Conservation (phyloP, 2,329 filamentous ascomycete species). For the Trichothecium sympodiale region DNA sequence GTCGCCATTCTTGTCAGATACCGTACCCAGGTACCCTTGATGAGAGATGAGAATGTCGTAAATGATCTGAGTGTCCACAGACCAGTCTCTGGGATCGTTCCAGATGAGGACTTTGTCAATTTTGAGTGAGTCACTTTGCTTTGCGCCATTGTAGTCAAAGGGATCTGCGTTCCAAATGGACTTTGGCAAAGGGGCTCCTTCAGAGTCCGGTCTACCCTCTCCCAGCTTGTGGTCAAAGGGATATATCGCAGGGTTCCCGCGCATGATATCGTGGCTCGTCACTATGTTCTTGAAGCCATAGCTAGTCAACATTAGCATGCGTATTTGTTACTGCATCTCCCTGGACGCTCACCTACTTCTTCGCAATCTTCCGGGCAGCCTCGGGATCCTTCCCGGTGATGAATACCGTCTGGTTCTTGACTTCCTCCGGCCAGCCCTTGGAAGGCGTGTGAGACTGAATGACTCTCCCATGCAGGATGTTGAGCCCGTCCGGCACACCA, state of each 20-base stretch:
- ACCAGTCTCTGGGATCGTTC: conserved; percentile 96
- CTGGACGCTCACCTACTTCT: conserved; percentile 32
- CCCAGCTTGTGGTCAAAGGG: conserved; percentile 51
- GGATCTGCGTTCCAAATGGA: not conserved
- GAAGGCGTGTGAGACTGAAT: conserved; percentile 85
- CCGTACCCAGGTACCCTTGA: conserved; percentile 69
- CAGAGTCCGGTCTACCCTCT: not conserved
- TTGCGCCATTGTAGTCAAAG: not conserved
- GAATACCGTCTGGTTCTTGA: conserved; percentile 45
- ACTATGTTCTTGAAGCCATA: conserved; percentile 74
- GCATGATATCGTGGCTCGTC: conserved; percentile 74
- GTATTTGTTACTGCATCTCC: not conserved
- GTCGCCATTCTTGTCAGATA: conserved; percentile 61
- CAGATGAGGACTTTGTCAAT: conserved; percentile 89
- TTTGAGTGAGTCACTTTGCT: conserved; percentile 38
- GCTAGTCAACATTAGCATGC: conserved; percentile 7
- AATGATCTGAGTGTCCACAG: conserved; percentile 76
- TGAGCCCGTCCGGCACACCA: conserved; percentile 17
- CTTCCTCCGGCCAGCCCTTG: conserved; percentile 43
- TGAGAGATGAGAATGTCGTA: conserved; percentile 72
- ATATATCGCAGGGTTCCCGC: conserved; percentile 64
- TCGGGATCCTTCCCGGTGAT: conserved; percentile 61
- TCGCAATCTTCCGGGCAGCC: conserved; percentile 61
- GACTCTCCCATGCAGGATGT: conserved; percentile 21
- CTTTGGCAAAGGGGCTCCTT: not conserved